Evolutionary conservation across 371 early-diverging fungal species (phyloP).

Genomic region (Phascolomyces articulosus): DNA sequence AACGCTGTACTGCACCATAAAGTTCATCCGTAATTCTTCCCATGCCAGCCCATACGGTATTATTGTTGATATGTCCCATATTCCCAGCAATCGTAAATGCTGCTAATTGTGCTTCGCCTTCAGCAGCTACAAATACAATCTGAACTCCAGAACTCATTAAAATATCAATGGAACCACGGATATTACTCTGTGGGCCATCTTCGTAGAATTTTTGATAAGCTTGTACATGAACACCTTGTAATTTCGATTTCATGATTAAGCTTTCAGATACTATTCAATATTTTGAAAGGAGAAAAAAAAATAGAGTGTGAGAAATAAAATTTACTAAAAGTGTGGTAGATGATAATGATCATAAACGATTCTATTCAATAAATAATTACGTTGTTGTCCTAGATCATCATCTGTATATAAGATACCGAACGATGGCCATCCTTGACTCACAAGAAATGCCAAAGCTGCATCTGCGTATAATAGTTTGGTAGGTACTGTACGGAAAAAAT

Average conservation of each 20-base stretch:
- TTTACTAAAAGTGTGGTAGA: background rate
- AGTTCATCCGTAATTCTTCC: constrained; percentile 23
- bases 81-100: constrained; percentile 43
- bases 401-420: constrained; percentile 58
- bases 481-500: constrained; percentile 62
- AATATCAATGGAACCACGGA: constrained; percentile 39
- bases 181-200: constrained; percentile 46
- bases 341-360: too few species aligned
- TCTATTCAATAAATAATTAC: too few species aligned
- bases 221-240: constrained; percentile 42
- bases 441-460: constrained; percentile 56
- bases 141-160: constrained; percentile 46
- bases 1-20: constrained; percentile 19
- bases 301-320: too few species aligned
- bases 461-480: constrained; percentile 56
- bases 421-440: constrained; percentile 56
- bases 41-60: constrained; percentile 43
- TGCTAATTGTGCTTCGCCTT: constrained; percentile 41
- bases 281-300: background rate
- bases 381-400: constrained; percentile 55
- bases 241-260: constrained; percentile 41
- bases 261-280: constrained; percentile 49
- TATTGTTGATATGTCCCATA: constrained; percentile 41
- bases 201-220: constrained; percentile 52
- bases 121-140: constrained; percentile 55